A percentile compares a stretch with the other conserved stretches of the same genome.
These are phyloP conservation scores for Trypanosoma grayi DNA, from an alignment of 208 protist species.

Conservation along the genomic window DNA sequence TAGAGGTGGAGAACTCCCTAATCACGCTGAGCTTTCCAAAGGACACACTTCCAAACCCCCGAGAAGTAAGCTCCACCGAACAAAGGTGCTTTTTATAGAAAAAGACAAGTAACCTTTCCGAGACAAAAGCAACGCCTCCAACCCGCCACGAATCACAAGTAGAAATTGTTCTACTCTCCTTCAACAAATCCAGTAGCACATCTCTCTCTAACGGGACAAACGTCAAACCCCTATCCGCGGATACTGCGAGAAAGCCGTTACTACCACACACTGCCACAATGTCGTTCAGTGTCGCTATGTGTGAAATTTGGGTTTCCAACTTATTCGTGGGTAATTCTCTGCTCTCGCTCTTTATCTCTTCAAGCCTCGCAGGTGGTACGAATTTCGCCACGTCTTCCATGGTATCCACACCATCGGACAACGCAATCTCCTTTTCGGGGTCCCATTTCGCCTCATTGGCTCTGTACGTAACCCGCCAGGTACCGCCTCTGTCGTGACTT, in stretches of 20 bases:
- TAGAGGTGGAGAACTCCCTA: conserved; percentile 3
- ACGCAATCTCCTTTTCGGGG: background rate
- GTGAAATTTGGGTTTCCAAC: conserved; percentile 8
- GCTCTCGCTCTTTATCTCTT: background rate
- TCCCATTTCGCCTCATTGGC: background rate
- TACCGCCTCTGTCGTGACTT: conserved; percentile 57
- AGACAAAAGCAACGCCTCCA: conserved; percentile 23
- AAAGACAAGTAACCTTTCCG: conserved; percentile 16
- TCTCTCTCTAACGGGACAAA: conserved; percentile 31
- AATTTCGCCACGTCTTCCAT: conserved; percentile 15
- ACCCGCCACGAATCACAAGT: background rate
- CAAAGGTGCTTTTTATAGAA: conserved; percentile 19
- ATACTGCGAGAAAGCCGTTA: conserved; percentile 54
- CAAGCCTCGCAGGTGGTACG: background rate
- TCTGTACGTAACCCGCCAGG: conserved; percentile 39
- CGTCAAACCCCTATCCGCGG: conserved; percentile 57
- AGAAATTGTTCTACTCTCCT: background rate
- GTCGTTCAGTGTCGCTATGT: conserved; percentile 32
- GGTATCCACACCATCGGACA: background rate
- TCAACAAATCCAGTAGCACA: conserved; percentile 6
- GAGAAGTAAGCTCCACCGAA: conserved; percentile 6
- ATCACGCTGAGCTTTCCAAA: conserved; percentile 16
- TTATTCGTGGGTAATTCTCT: background rate
- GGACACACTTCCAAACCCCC: background rate
- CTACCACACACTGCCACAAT: conserved; percentile 51